These are phyloP conservation scores for Xylaria sp. DNA, from an alignment of 2,329 filamentous ascomycete genomes.

Conservation along the genomic window DNA sequence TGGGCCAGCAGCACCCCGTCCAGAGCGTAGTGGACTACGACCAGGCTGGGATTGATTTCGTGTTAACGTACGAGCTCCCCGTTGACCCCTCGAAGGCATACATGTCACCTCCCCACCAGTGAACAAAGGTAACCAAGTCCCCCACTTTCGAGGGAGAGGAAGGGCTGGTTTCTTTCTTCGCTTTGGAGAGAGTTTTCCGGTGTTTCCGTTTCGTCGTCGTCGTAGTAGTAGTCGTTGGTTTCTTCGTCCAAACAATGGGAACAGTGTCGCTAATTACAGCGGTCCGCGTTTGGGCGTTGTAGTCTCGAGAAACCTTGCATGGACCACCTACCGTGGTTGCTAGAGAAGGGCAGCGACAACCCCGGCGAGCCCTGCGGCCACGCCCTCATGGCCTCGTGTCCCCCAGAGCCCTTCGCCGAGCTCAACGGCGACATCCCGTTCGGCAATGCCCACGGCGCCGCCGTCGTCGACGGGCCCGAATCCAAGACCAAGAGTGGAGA, in stretches of 20 bases:
- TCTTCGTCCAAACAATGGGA: conserved; percentile 31
- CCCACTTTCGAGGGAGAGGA: conserved; percentile 38
- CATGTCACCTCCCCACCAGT: conserved; percentile 71
- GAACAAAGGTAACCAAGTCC: conserved; percentile 49
- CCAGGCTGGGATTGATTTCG: conserved; percentile 88
- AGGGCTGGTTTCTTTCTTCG: conserved; percentile 41
- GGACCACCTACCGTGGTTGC: conserved; percentile 84
- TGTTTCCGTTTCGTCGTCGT: conserved; percentile 29
- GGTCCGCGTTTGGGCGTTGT: conserved; percentile 57
- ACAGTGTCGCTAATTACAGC: conserved; percentile 58
- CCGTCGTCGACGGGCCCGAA: conserved; percentile 36
- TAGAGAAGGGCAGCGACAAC: conserved; percentile 68
- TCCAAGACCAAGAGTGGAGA: conserved; percentile 59
- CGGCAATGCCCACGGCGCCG: conserved; percentile 55
- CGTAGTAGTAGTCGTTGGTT: conserved; percentile 24
- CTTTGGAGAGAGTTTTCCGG: conserved; percentile 39
- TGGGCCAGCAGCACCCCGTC: conserved; percentile 47
- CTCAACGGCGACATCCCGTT: conserved; percentile 64
- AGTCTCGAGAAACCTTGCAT: conserved; percentile 93
- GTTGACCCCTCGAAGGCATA: conserved; percentile 70
- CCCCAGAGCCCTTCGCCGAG: conserved; percentile 71
- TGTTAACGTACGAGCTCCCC: conserved; percentile 81
- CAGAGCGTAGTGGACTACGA: conserved; percentile 74
- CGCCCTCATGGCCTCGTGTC: conserved; percentile 92
- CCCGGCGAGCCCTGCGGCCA: conserved; percentile 84